phyloP scores from a whole-genome alignment of 1,284 basidiomycete species.

The Volvariella volvacea region DNA sequence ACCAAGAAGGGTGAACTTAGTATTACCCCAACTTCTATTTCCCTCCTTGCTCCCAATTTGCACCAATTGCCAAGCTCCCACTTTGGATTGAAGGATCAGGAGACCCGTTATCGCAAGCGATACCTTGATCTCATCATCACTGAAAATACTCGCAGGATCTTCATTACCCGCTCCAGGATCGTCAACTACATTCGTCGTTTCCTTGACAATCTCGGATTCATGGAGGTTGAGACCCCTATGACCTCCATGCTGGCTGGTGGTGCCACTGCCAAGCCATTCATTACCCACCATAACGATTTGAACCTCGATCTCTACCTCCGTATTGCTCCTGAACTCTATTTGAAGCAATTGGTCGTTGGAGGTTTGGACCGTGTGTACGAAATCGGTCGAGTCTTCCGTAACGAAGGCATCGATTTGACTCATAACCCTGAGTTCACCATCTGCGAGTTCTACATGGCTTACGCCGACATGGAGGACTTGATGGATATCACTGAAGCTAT shows the following conservation, averaged over 20 bases:
- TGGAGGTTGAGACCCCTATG: slow-evolving; percentile 99
- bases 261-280: slow-evolving; percentile 96
- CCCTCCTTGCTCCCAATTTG: slow-evolving; percentile 91
- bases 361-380: slow-evolving; percentile 98
- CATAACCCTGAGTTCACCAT: slow-evolving; percentile 98
- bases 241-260: slow-evolving; percentile 97
- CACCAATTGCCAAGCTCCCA: slow-evolving; percentile 92
- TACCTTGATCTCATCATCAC: slow-evolving; percentile 98
- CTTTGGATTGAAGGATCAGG: slow-evolving; percentile 93
- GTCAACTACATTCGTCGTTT: slow-evolving; percentile 91
- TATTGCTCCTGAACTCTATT: slow-evolving; percentile 95
- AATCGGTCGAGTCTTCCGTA: slow-evolving; percentile 97
- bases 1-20: slow-evolving; percentile 97
- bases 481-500: slow-evolving; percentile 97
- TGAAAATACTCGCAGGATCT: slow-evolving; percentile 85
- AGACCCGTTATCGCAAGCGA: slow-evolving; percentile 97
- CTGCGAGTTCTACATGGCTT: slow-evolving; percentile 99
- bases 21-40: slow-evolving; percentile 77
- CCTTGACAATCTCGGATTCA: slow-evolving; percentile 90
- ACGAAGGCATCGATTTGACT: slow-evolving; percentile 98
- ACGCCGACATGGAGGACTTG: slow-evolving; percentile 98
- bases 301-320: slow-evolving; percentile 97
- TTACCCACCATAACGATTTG: slow-evolving; percentile 99
- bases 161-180: slow-evolving; percentile 84
- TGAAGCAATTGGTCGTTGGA: slow-evolving; percentile 97